Conservation (phyloP, 176 grass and related monocot species). For the Bothriochloa decipiens region DNA sequence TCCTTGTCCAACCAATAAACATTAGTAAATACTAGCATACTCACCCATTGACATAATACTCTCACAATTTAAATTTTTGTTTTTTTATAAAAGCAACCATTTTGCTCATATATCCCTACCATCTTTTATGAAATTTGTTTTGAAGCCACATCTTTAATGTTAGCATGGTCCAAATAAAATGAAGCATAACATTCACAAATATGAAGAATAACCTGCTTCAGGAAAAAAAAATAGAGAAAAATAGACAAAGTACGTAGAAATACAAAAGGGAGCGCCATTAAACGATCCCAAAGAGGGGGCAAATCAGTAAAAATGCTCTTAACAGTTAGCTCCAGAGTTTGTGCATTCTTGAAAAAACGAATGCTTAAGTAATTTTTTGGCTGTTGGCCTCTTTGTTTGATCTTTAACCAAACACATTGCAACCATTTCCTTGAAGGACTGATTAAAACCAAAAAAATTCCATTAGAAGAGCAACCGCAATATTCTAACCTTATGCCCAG, state of each 20-base stretch:
- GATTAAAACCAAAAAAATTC: constrained; percentile 64
- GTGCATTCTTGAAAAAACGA: constrained; percentile 85
- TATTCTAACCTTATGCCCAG: constrained; percentile 44
- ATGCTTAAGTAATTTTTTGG: constrained; percentile 89
- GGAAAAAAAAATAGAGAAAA: not conserved
- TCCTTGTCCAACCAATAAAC: not conserved
- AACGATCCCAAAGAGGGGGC: constrained; percentile 83
- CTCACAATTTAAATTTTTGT: not conserved
- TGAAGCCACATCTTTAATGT: too few species aligned
- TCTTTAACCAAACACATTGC: constrained; percentile 97
- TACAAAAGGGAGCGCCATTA: constrained; percentile 83
- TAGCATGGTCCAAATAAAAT: too few species aligned
- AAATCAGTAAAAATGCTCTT: constrained; percentile 81
- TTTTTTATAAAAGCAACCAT: not conserved
- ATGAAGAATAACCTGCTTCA: constrained; percentile 7
- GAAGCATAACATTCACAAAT: not conserved
- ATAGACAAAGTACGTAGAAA: constrained; percentile 15
- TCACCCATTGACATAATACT: not conserved
- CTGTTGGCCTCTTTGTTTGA: constrained; percentile 94
- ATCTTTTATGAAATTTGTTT: not conserved
- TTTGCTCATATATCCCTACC: not conserved
- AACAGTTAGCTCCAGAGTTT: constrained; percentile 76
- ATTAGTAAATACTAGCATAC: not conserved
- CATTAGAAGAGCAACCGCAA: constrained; percentile 48
- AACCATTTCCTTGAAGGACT: constrained; percentile 99